A percentile compares a stretch with the other conserved stretches of the same genome.
These are phyloP conservation scores for Penicillium janthinellum DNA, from an alignment of 2,329 filamentous ascomycete genomes.

Conservation along the genomic window DNA sequence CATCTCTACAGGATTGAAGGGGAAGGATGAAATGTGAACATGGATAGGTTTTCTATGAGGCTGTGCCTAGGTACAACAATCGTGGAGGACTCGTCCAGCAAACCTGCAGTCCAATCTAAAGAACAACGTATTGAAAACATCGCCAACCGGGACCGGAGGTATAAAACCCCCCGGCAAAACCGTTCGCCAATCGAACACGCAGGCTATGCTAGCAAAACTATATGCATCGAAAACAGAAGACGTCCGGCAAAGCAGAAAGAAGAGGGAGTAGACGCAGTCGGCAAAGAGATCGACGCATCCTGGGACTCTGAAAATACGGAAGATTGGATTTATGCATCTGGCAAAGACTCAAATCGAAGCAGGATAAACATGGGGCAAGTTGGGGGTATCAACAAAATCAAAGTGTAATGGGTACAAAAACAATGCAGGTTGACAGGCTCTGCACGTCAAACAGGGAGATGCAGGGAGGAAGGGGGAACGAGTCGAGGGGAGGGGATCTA, in stretches of 20 bases:
- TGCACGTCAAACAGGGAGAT: slow-evolving; percentile 7
- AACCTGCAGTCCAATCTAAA: neutral
- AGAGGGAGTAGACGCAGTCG: neutral
- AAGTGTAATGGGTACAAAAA: slow-evolving; percentile 13
- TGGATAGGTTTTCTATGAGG: neutral
- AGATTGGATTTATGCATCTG: slow-evolving; percentile 22
- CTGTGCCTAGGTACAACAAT: neutral
- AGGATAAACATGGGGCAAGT: slow-evolving; percentile 20
- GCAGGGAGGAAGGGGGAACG: slow-evolving; percentile 5
- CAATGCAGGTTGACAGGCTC: slow-evolving; percentile 10
- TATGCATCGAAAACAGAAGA: neutral
- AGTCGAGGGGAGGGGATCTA: slow-evolving; percentile 8
- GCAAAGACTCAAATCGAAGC: slow-evolving; percentile 2
- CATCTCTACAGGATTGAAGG: neutral
- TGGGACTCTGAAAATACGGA: slow-evolving; percentile 18
- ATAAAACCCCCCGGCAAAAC: neutral
- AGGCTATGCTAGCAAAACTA: neutral
- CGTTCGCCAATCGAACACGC: neutral
- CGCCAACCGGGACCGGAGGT: neutral
- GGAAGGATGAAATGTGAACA: neutral
- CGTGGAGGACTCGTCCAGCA: neutral
- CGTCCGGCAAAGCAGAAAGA: neutral
- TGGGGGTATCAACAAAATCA: slow-evolving; percentile 30
- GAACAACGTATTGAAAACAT: neutral
- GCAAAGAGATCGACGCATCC: neutral